phyloP scores from a whole-genome alignment of 2,329 filamentous ascomycete genomes.

The Curvularia sp. region DNA sequence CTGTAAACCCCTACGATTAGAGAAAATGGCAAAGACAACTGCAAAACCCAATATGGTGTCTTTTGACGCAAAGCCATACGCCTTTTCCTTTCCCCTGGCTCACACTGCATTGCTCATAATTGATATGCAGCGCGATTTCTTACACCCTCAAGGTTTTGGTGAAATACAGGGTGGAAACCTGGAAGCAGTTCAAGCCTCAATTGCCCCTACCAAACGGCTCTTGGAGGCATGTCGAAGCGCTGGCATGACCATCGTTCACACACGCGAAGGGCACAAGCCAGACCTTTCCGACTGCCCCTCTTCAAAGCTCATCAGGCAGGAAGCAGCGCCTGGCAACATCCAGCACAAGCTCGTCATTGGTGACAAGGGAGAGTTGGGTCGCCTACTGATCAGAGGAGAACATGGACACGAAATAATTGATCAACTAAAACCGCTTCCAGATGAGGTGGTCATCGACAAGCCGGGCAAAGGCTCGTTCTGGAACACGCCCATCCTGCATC shows the following conservation, averaged over 20 bases:
- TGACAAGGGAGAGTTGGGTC: slow-evolving; percentile 62
- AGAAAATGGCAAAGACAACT: slow-evolving; percentile 16
- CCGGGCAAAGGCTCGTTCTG: slow-evolving; percentile 67
- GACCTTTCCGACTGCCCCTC: slow-evolving; percentile 63
- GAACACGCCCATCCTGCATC: slow-evolving; percentile 62
- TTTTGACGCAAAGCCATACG: slow-evolving; percentile 55
- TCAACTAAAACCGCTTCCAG: slow-evolving; percentile 59
- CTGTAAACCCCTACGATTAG: background rate
- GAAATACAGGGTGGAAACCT: slow-evolving; percentile 59
- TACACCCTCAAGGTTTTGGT: slow-evolving; percentile 60
- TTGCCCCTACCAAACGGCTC: slow-evolving; percentile 53
- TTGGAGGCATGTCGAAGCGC: slow-evolving; percentile 53
- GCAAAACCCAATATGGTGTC: slow-evolving; percentile 21
- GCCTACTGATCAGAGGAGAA: slow-evolving; percentile 61
- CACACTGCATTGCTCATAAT: slow-evolving; percentile 60
- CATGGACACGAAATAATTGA: slow-evolving; percentile 64
- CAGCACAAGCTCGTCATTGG: slow-evolving; percentile 60
- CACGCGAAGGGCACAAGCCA: slow-evolving; percentile 59
- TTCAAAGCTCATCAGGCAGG: slow-evolving; percentile 59
- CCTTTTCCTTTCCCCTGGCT: slow-evolving; percentile 56
- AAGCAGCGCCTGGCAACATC: slow-evolving; percentile 55
- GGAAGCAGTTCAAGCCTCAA: slow-evolving; percentile 49
- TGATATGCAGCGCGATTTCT: slow-evolving; percentile 62
- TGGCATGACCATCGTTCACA: slow-evolving; percentile 59
- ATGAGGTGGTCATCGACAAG: slow-evolving; percentile 65